Evolutionary conservation across 805 yeast genomes (phyloP).

Genomic region (Yueomyces sinensis): DNA sequence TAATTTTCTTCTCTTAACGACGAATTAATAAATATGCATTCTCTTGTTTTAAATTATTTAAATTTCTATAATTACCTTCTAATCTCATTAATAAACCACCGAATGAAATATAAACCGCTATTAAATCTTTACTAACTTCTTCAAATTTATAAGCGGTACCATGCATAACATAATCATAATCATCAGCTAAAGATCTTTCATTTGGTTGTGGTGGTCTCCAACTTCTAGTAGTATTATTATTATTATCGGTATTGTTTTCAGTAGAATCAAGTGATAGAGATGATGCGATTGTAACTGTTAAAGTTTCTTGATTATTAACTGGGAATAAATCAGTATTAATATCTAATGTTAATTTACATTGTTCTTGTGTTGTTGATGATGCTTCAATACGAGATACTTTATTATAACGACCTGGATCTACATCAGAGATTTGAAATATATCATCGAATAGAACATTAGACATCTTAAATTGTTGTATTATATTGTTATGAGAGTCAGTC

Average conservation of each 20-base stretch:
- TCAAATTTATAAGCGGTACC: conserved; percentile 96
- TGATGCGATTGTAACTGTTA: conserved; percentile 79
- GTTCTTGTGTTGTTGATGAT: conserved; percentile 56
- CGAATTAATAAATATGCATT: conserved; percentile 84
- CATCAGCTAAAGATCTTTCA: conserved; percentile 84
- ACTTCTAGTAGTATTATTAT: conserved; percentile 22
- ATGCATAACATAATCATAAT: conserved; percentile 95
- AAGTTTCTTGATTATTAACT: conserved; percentile 56
- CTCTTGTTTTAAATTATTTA: conserved; percentile 85
- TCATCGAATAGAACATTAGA: conserved; percentile 82
- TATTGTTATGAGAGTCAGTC: too few relatives aligned
- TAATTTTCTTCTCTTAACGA: conserved; percentile 23
- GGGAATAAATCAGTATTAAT: conserved; percentile 89
- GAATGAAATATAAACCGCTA: conserved; percentile 86
- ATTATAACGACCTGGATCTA: conserved; percentile 84
- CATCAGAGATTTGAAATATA: conserved; percentile 71
- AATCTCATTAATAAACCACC: conserved; percentile 90
- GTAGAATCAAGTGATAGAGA: conserved; percentile 44
- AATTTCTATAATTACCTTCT: conserved; percentile 87
- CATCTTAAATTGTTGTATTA: too few relatives aligned
- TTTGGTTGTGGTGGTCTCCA: conserved; percentile 59
- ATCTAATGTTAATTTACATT: conserved; percentile 75
- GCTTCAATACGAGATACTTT: conserved; percentile 84
- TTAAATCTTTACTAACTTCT: conserved; percentile 53
- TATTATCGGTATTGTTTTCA: conserved; percentile 25